These are phyloP conservation scores for Xylaria intraflava DNA, from an alignment of 495 filamentous ascomycete genomes.

Conservation along the genomic window DNA sequence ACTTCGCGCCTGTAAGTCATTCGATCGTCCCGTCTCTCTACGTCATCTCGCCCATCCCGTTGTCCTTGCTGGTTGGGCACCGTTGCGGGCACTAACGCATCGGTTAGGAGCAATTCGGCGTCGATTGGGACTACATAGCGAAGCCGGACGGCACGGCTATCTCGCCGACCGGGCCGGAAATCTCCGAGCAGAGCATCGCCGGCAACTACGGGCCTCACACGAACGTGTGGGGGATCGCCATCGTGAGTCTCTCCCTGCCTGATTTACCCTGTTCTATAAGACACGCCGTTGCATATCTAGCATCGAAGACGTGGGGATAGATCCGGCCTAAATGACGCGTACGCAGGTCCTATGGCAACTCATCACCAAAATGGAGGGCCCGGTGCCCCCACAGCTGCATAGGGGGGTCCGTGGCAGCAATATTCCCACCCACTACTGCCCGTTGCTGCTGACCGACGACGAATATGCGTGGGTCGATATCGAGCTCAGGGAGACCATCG, in stretches of 20 bases:
- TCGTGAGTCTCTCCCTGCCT: constrained; percentile 2
- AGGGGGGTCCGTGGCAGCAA: background rate
- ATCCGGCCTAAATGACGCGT: background rate
- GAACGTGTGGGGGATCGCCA: constrained; percentile 15
- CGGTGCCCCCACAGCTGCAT: background rate
- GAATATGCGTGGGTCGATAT: background rate
- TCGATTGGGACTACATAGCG: constrained; percentile 12
- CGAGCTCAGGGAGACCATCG: constrained; percentile 7
- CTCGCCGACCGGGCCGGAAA: background rate
- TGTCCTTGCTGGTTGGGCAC: too few species aligned
- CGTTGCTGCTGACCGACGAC: constrained; percentile 1
- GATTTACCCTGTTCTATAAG: background rate
- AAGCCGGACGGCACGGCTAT: background rate
- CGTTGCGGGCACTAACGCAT: background rate
- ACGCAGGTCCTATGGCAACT: constrained; percentile 15
- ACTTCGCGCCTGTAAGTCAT: constrained; percentile 16
- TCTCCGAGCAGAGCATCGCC: constrained; percentile 8
- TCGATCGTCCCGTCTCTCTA: background rate
- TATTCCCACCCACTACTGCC: background rate
- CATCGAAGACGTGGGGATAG: too few species aligned
- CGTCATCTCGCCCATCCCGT: too few species aligned
- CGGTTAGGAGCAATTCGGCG: constrained; percentile 15
- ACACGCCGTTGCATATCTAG: too few species aligned
- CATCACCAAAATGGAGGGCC: constrained; percentile 6
- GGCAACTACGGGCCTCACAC: constrained; percentile 11